Base-by-base conservation (phyloP, 2,329 filamentous ascomycete species). In the Aspergillus oerlinghausenensis region DNA sequence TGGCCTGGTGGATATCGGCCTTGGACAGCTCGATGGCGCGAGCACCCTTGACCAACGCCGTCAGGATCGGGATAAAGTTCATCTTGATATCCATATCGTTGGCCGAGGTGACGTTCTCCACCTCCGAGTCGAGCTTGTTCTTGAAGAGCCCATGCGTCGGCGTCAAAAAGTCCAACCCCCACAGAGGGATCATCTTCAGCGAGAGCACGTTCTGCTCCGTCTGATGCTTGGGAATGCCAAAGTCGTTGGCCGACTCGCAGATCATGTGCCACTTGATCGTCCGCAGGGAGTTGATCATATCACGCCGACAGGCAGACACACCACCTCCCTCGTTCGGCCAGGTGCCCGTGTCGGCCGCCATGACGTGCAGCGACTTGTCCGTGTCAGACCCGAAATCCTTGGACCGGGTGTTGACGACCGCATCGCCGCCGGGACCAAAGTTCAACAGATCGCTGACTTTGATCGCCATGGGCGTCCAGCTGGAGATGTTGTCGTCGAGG, bases 241-340 rank as follows among this genome's bases (percentile, higher is more conserved):
- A 83, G 57, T 83, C 81, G 61, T 82, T 82, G 8, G 80, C 80
- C 5, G 79, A 79, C 68, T 83, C 81, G 50, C 79, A 80, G 47
- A 83, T 70, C 61, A 82, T 80, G 61, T 83, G 80, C 71, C 80
- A 82, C 55, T 80, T 77, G 60, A 83, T 80, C 0, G 79, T 81
- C 47, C 73, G 73, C 59, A 82, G 77, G 14, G 77, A 79, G 61
- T 83, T 81, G 65, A 83, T 79, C 65, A 83, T 74, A 63, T 83
- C 81, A 47, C 81, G 75, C 43, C 81, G 73, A 68, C 81, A 83
- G 55, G 80, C 80, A 40, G 80, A 82, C 14, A 83, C 81, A 61
- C 81, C 81, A 56, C 81, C 81, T 35, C 79, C 79, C 57, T 79
- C 77, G 56, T 80, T 78, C 2, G 79, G 79, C 79, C 79, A 81